Base-by-base conservation (phyloP, 192 early-diverging fungal species). In the Coemansia sp. region DNA sequence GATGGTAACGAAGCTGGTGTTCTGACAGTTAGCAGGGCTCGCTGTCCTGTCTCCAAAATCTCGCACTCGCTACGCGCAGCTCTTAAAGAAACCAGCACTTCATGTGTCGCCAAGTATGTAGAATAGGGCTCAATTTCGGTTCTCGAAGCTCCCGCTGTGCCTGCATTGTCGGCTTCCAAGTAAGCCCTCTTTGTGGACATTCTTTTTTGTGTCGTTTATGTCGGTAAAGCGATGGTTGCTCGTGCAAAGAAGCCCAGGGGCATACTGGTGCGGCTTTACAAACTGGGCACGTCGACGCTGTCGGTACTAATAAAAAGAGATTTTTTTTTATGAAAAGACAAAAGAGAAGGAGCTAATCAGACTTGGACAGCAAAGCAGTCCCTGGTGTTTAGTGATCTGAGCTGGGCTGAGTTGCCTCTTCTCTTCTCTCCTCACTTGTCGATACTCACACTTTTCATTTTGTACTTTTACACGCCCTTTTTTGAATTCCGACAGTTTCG, bases 91-190 rank as follows among this genome's bases (percentile, higher is more conserved):
- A 77, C 69, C 14, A 77, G 39, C 14, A 64, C 75, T 11, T 45
- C 37, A 61, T 83, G 73, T 17, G 63, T 76, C 25, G 75, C 76
- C 37, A 62, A n/a, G 41, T 83, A 83, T 36, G 72, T 78, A 6
- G 27, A 15, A 60, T 75, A 82, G 7, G 80, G 72, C 57, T 48
- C 55, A 58, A 58, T 58, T 58, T 32, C 31, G 55, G 29, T 12
- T 34, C 31, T 31, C 5, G 55, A 58, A 17, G 55, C 17, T 4
- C 55, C 55, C 5, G 12, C 12, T 27, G 55, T 29, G 29, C 55
- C 29, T 34, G 55, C 55, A 58, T 29, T 58, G 55, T 62, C 75
- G 55, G 67, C 41, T 19, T 68, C 74, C 14, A 69, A 25, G 19
- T 62, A 37, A 4, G 51, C 59, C 38, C 65, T 44, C 48, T 73